Evolutionary conservation across 352 stramenopile species (phyloP), one percentile per base, ranked within the genome.

Genomic region (Phytophthora aleatoria): DNA sequence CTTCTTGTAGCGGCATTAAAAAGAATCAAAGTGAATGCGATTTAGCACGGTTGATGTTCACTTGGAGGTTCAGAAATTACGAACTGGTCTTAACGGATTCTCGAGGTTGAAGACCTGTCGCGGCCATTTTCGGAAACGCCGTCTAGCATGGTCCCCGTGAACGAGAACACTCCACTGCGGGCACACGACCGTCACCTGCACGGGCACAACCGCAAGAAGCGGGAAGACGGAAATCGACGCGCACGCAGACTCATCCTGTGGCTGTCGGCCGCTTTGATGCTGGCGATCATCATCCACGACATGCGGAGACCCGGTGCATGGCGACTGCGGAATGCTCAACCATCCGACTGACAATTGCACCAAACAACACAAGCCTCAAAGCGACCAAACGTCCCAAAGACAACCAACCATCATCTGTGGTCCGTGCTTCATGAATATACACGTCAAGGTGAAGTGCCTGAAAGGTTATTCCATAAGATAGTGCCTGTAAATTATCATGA

Each of bases 71-170:
- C 44, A 61, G 51, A 52, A 51, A 52, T 39, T 62, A 57, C 51
- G 38, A 51, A 35, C 20, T 48, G 26, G 48, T 38, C 27, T n/a
- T 52, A 67, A 61, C 59, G 59, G 59, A 67, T 47, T 56, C 59
- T 45, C 27, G n/a, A 30, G 13, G n/a, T 61, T 61, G 59, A 67
- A 57, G 50, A 44, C 33, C 5, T 55, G 20, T 20, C 3, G 43
- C 24, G 13, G 12, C 44, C 64, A 38, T 78, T 77, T 58, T 28
- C 72, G 57, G 96, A 97, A 61, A 27, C 42, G 20, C 42, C 42
- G n/a, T 48, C 9, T 12, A 12, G 20, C n/a, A 73, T 69, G 64
- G 2, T 13, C 3, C 11, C 30, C 2, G 28, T 61, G 50, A 58
- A 57, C 42, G 59, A 73, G 20, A 57, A 30, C 47, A 69, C 64